Evolutionary conservation across 768 basidiomycete genomes (phyloP).

Genomic region (Lactifluus echinatus): DNA sequence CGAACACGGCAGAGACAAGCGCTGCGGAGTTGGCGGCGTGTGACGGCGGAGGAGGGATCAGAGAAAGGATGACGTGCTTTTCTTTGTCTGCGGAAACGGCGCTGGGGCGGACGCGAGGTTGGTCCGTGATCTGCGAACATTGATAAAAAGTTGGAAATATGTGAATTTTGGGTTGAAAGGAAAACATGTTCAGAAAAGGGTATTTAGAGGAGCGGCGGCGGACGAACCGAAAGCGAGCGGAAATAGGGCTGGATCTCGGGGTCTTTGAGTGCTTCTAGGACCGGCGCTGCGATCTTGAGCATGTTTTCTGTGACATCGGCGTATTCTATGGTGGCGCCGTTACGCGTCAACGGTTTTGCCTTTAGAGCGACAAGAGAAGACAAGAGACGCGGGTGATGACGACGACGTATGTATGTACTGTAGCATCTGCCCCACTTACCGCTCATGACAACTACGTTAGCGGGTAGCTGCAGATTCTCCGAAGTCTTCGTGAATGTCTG

Average conservation of each 20-base stretch:
- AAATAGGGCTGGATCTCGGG: slow-evolving; percentile 66
- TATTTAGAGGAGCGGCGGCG: not conserved
- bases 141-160: not conserved
- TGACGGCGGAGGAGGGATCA: slow-evolving; percentile 45
- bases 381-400: not conserved
- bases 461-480: slow-evolving; percentile 54
- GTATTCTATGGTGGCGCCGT: slow-evolving; percentile 44
- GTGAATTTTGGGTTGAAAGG: too few species aligned
- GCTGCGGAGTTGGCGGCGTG: slow-evolving; percentile 42
- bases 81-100: slow-evolving; percentile 41
- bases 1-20: slow-evolving; percentile 62
- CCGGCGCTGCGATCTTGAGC: slow-evolving; percentile 49
- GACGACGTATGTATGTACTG: not conserved
- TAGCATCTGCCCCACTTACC: slow-evolving; percentile 30
- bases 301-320: slow-evolving; percentile 78
- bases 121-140: slow-evolving; percentile 62
- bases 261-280: slow-evolving; percentile 50
- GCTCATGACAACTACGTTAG: slow-evolving; percentile 66
- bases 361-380: not conserved
- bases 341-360: not conserved
- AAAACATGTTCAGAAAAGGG: not conserved
- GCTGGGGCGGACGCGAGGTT: slow-evolving; percentile 63
- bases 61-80: slow-evolving; percentile 68
- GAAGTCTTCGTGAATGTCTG: slow-evolving; percentile 79
- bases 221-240: slow-evolving; percentile 71